Evolutionary conservation across 208 protist genomes (phyloP).

Genomic region (Jaenimonas drosophilae): DNA sequence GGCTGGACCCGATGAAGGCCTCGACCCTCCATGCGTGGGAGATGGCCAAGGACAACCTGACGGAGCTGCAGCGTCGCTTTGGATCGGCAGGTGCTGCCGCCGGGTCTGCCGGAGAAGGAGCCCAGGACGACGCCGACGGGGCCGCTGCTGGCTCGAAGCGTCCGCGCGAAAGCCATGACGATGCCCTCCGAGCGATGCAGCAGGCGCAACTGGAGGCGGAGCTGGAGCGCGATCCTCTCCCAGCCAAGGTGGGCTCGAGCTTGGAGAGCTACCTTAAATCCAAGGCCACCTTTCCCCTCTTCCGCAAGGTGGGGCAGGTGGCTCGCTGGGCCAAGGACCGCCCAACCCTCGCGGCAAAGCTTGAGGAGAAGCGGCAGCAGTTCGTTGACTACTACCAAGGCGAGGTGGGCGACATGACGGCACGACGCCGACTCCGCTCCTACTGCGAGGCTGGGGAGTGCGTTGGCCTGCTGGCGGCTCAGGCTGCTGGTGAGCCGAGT

Average conservation of each 20-base stretch:
- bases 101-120: not conserved
- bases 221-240: slow-evolving; percentile 48
- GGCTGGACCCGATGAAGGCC: slow-evolving; percentile 93
- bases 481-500: slow-evolving; percentile 98
- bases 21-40: slow-evolving; percentile 90
- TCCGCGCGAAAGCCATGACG: too few species aligned
- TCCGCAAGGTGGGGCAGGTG: slow-evolving; percentile 70
- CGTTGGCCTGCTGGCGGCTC: slow-evolving; percentile 96
- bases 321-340: slow-evolving; percentile 55
- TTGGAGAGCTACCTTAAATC: slow-evolving; percentile 41
- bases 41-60: slow-evolving; percentile 82
- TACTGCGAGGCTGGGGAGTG: slow-evolving; percentile 91
- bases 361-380: slow-evolving; percentile 46
- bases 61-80: slow-evolving; percentile 49
- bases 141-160: slow-evolving; percentile 9
- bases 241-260: slow-evolving; percentile 18
- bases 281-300: slow-evolving; percentile 58
- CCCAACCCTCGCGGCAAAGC: slow-evolving; percentile 29
- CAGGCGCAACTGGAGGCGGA: slow-evolving; percentile 18
- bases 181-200: too few species aligned
- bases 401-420: slow-evolving; percentile 47
- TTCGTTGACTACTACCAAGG: slow-evolving; percentile 46
- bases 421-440: slow-evolving; percentile 38
- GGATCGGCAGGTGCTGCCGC: slow-evolving; percentile 33
- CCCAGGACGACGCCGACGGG: slow-evolving; percentile 11